phyloP scores from a whole-genome alignment of 352 stramenopile species.

The Globisporangium uncinulatum region DNA sequence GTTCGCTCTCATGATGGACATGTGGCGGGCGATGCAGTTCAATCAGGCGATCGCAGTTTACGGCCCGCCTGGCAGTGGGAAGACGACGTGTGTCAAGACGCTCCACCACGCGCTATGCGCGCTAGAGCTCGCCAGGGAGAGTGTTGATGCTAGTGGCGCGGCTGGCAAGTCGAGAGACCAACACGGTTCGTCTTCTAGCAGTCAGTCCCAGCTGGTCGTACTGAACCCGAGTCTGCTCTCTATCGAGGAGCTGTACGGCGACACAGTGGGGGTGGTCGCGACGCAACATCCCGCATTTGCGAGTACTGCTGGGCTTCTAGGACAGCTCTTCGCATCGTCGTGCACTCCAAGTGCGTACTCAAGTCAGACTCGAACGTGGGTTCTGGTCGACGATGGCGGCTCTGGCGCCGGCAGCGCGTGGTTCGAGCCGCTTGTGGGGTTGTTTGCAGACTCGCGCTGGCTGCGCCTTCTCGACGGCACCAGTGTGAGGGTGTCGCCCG shows the following conservation, averaged over 20 bases:
- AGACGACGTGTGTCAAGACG: slow-evolving; percentile 39
- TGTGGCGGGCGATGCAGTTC: slow-evolving; percentile 30
- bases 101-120: slow-evolving; percentile 44
- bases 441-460: slow-evolving; percentile 1
- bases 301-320: background rate
- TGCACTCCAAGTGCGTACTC: background rate
- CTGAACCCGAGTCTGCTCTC: slow-evolving; percentile 27
- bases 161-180: background rate
- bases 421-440: slow-evolving; percentile 22
- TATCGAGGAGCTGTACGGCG: slow-evolving; percentile 28
- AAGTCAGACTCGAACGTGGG: slow-evolving; percentile 14
- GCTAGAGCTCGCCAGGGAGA: slow-evolving; percentile 25
- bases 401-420: slow-evolving; percentile 9
- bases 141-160: background rate
- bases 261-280: background rate
- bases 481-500: background rate
- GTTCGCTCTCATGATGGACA: slow-evolving; percentile 26
- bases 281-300: background rate
- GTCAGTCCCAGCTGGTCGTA: slow-evolving; percentile 19
- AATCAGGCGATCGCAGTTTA: slow-evolving; percentile 29
- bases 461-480: slow-evolving; percentile 4
- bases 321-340: background rate
- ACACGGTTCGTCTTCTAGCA: background rate
- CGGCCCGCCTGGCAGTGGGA: slow-evolving; percentile 32
- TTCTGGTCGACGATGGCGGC: slow-evolving; percentile 28